These are phyloP conservation scores for Pleurotus ostreatus DNA, from an alignment of 768 basidiomycete species.

Conservation along the genomic window DNA sequence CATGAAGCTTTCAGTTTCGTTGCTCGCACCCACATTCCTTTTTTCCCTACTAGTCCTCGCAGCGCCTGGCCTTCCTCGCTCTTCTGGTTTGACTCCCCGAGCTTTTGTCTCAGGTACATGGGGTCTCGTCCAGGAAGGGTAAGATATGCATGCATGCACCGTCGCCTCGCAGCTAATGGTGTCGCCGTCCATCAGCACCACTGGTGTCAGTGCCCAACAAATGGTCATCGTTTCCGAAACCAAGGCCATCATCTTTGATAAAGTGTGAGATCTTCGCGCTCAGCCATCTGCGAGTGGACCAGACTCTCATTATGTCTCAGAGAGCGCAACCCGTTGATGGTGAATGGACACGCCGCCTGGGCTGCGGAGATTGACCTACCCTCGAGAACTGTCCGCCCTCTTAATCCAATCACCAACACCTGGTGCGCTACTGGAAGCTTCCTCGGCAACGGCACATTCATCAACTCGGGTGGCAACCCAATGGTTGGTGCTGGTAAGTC, in stretches of 20 bases:
- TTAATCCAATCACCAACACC: conserved; percentile 33
- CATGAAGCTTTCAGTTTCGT: background rate
- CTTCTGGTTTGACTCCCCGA: background rate
- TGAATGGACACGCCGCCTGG: conserved; percentile 43
- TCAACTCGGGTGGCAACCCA: conserved; percentile 17
- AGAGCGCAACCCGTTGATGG: conserved; percentile 33
- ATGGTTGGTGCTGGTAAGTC: conserved; percentile 12
- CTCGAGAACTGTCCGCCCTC: conserved; percentile 31
- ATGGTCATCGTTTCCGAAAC: conserved; percentile 17
- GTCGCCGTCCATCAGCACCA: conserved; percentile 11
- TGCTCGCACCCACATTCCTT: conserved; percentile 3
- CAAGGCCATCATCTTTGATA: conserved; percentile 19
- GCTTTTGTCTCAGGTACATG: conserved; percentile 7
- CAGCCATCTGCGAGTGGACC: background rate
- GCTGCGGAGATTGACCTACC: conserved; percentile 38
- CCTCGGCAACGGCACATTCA: conserved; percentile 37
- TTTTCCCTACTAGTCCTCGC: background rate
- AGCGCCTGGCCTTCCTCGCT: background rate
- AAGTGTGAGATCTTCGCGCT: conserved; percentile 13
- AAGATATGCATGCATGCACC: background rate
- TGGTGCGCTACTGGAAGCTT: conserved; percentile 41
- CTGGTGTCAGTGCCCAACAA: conserved; percentile 19
- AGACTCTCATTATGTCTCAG: background rate
- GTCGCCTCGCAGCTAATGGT: background rate
- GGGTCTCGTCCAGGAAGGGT: conserved; percentile 13